phyloP scores from a whole-genome alignment of 768 basidiomycete species.

The Agaricus sinodeliciosus region DNA sequence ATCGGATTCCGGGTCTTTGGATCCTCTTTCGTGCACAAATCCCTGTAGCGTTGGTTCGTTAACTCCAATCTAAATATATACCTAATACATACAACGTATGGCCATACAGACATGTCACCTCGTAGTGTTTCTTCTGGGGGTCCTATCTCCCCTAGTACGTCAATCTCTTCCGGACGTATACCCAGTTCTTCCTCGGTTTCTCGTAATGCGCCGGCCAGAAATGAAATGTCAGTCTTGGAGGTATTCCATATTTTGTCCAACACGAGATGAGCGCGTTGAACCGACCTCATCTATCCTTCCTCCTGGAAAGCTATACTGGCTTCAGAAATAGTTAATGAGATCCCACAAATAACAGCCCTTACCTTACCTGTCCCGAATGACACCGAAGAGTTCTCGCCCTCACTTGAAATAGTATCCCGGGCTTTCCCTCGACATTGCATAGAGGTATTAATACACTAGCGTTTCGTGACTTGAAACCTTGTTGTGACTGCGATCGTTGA shows the following conservation, averaged over 20 bases:
- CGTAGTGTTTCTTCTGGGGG: constrained; percentile 53
- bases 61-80: neutral
- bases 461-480: constrained; percentile 24
- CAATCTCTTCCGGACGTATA: constrained; percentile 49
- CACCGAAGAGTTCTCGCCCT: constrained; percentile 55
- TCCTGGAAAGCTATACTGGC: constrained; percentile 58
- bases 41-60: constrained; percentile 24
- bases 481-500: constrained; percentile 6
- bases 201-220: constrained; percentile 53
- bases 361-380: constrained; percentile 86
- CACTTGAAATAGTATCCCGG: constrained; percentile 69
- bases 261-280: constrained; percentile 3
- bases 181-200: constrained; percentile 76
- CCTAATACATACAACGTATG: constrained; percentile 58
- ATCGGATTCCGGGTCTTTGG: constrained; percentile 14
- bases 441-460: constrained; percentile 75
- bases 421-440: constrained; percentile 62
- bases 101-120: constrained; percentile 63
- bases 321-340: neutral
- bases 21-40: constrained; percentile 26
- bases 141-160: constrained; percentile 59
- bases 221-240: constrained; percentile 43
- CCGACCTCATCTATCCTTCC: constrained; percentile 60
- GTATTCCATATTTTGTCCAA: constrained; percentile 9
- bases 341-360: constrained; percentile 4